phyloP scores from a whole-genome alignment of 768 basidiomycete genomes.

The Tylopilus subfusipes region DNA sequence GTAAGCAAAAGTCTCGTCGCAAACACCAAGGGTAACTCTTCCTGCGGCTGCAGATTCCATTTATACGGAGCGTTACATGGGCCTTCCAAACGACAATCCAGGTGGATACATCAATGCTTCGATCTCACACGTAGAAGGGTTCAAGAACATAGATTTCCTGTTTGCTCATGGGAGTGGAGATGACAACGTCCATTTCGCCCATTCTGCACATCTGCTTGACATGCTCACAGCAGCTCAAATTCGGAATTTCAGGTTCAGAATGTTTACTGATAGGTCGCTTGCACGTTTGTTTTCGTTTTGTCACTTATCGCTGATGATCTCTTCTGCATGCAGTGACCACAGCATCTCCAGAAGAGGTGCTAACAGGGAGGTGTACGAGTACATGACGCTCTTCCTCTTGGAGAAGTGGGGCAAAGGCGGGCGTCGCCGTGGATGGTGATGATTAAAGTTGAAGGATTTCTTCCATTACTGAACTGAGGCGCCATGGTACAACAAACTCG shows the following conservation, averaged over 20 bases:
- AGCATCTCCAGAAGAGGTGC: slow-evolving; percentile 70
- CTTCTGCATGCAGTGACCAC: slow-evolving; percentile 61
- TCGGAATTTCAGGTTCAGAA: slow-evolving; percentile 78
- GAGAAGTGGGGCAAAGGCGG: slow-evolving; percentile 95
- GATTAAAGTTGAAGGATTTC: neutral
- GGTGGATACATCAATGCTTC: slow-evolving; percentile 89
- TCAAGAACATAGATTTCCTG: slow-evolving; percentile 73
- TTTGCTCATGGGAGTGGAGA: slow-evolving; percentile 94
- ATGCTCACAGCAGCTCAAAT: slow-evolving; percentile 82
- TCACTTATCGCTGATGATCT: slow-evolving; percentile 7
- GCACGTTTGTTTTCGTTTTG: neutral
- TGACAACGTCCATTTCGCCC: slow-evolving; percentile 94
- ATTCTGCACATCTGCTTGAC: slow-evolving; percentile 87
- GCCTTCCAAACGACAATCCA: slow-evolving; percentile 70
- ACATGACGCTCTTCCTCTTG: slow-evolving; percentile 74
- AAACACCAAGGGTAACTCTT: neutral
- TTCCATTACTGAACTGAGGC: neutral
- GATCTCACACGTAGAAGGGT: slow-evolving; percentile 84
- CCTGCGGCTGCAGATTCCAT: slow-evolving; percentile 65
- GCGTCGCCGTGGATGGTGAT: slow-evolving; percentile 57
- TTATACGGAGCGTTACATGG: slow-evolving; percentile 98
- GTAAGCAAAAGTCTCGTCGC: slow-evolving; percentile 36
- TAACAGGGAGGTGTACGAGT: slow-evolving; percentile 82
- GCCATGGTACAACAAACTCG: slow-evolving; percentile 3
- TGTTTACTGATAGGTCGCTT: slow-evolving; percentile 92